Percentiles rank a stretch among this genome's conserved stretches.
These are phyloP conservation scores for Colletotrichum australisinense DNA, from an alignment of 2,329 filamentous ascomycete genomes.

Conservation along the genomic window DNA sequence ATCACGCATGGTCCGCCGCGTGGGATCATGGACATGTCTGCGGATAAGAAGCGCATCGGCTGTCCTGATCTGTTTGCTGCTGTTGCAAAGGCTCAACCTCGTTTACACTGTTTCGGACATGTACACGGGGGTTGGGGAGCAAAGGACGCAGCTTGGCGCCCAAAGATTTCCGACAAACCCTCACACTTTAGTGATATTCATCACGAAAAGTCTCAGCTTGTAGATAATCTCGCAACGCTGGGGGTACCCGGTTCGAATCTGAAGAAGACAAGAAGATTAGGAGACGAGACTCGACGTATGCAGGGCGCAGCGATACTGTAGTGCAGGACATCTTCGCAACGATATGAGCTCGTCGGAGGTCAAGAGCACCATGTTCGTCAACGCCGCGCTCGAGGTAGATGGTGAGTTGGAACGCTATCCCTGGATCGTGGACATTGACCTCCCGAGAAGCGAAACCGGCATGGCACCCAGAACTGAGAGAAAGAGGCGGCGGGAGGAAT, in stretches of 20 bases:
- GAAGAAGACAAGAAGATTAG: conserved; percentile 28
- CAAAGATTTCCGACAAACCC: conserved; percentile 35
- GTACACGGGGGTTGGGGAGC: conserved; percentile 72
- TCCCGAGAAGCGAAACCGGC: conserved; percentile 40
- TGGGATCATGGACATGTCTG: conserved; percentile 60
- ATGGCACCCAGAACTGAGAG: neutral
- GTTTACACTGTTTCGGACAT: conserved; percentile 68
- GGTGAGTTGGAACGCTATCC: conserved; percentile 53
- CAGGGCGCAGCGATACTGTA: conserved; percentile 44
- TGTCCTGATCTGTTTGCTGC: conserved; percentile 58
- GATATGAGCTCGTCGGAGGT: conserved; percentile 47
- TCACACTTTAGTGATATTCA: conserved; percentile 58
- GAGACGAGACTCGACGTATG: conserved; percentile 36
- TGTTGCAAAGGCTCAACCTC: conserved; percentile 54
- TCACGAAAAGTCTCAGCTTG: conserved; percentile 47
- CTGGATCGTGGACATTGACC: conserved; percentile 64
- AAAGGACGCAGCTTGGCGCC: conserved; percentile 59
- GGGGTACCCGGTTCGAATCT: conserved; percentile 38
- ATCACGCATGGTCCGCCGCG: conserved; percentile 67
- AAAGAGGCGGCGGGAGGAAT: neutral
- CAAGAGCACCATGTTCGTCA: conserved; percentile 68
- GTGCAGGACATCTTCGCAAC: conserved; percentile 52
- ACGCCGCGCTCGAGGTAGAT: conserved; percentile 65
- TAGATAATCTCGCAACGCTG: conserved; percentile 49
- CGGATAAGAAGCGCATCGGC: conserved; percentile 48